Percentiles rank a stretch among this genome's conserved stretches.
Conservation (phyloP, 2,329 filamentous ascomycete genomes). For the Purpureocillium takamizusanense region DNA sequence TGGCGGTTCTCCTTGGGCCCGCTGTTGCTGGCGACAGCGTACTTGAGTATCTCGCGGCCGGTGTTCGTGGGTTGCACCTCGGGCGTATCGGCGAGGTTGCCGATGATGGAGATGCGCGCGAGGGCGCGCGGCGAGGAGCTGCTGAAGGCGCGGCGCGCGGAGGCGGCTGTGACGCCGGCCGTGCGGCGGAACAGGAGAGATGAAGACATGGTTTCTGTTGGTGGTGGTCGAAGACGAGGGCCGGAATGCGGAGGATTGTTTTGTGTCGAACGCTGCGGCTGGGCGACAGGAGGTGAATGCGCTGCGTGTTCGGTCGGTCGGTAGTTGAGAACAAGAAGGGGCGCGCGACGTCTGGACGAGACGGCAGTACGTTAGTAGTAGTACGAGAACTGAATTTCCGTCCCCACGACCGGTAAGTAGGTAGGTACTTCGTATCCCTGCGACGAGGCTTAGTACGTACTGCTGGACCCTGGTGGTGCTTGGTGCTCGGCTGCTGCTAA, state of each 20-base stretch:
- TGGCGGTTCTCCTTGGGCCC: slow-evolving; percentile 62
- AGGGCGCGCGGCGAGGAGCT: slow-evolving; percentile 55
- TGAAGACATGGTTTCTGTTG: slow-evolving; percentile 28
- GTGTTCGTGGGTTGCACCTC: slow-evolving; percentile 63
- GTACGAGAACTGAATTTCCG: no score
- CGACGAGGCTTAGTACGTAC: neutral
- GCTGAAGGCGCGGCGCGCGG: slow-evolving; percentile 60
- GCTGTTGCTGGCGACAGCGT: slow-evolving; percentile 61
- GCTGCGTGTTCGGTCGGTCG: no score
- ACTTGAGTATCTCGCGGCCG: slow-evolving; percentile 68
- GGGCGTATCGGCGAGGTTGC: slow-evolving; percentile 71
- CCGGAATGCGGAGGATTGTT: no score
- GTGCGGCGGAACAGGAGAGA: slow-evolving; percentile 41
- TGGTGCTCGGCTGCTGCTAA: neutral
- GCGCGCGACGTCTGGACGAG: no score
- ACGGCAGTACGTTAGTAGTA: no score
- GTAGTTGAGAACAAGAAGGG: no score
- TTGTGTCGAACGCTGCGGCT: no score
- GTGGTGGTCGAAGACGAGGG: slow-evolving; percentile 1
- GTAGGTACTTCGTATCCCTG: neutral
- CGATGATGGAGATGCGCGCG: slow-evolving; percentile 79
- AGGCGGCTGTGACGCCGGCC: slow-evolving; percentile 35
- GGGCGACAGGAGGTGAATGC: no score
- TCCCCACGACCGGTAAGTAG: neutral
- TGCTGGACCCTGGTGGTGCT: neutral